Base-by-base conservation (phyloP, 1,139 yeast genomes). In the Magnusiomyces sp. region DNA sequence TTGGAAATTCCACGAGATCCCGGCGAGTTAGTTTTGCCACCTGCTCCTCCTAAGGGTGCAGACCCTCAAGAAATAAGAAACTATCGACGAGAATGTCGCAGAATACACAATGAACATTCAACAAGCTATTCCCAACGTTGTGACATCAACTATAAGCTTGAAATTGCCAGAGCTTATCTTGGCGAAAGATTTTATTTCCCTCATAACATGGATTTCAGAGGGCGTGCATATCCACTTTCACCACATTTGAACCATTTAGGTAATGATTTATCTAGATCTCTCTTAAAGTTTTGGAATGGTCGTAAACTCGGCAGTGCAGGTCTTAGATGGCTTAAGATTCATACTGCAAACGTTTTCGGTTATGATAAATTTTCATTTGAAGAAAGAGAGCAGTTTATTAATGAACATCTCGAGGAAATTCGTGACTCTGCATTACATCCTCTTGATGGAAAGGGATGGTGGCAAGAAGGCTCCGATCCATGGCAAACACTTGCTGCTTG, bases 401-500 rank as follows among this genome's bases (percentile, higher is more conserved):
- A 89, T 19, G 76, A 77, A 2, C 79, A 86, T 58, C 52, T 88
- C 50, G 81, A 77, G 2, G 73, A 81, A 20, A 72, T 89, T 14
- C 65, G 73, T 46, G 81, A 78, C 48, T 76, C 89, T 9, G 97
- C 95, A 0, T 73, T 71, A 41, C 72, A 85, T 60, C 98, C 98
- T 4, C 68, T 79, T 20, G 69, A 62, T 46, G 75, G 75, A 17
- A 68, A 63, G 50, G 75, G 79, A 13, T 85, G 95, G 88, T 92
- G 98, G 98, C 71, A 71, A 55, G 66, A 71, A 48, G 97, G 95
- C 1, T 97, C 90, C 58, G 84, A 88, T 59, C 97, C 98, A 42
- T 92, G 97, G 95, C 98, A 92, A 68, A 85, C 89, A 17, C 72
- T 92, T 53, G 86, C 95, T 13, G 83, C 89, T 2, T 87, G 95